Percentiles rank a stretch among this genome's conserved stretches.
phyloP scores from a whole-genome alignment of 2,329 filamentous ascomycete genomes.

The Sclerotiophoma versabilis region DNA sequence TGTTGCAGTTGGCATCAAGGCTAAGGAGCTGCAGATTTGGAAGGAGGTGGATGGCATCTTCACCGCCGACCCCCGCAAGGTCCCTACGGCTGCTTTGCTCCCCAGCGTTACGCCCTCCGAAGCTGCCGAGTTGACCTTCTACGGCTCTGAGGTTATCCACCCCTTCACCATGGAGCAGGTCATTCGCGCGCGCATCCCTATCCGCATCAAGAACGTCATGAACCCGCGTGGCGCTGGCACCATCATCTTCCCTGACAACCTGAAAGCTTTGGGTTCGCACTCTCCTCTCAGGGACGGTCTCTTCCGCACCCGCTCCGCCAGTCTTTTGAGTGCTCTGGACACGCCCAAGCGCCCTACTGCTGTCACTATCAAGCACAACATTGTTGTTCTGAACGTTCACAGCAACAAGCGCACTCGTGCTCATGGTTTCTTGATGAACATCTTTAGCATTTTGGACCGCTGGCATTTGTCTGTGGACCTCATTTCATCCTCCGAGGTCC shows the following conservation, averaged over 20 bases:
- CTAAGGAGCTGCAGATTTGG: constrained; percentile 94
- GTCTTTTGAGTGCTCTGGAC: constrained; percentile 56
- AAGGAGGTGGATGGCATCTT: constrained; percentile 99
- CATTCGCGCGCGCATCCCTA: constrained; percentile 77
- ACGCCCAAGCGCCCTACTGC: constrained; percentile 62
- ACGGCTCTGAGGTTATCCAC: constrained; percentile 88
- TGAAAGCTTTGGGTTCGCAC: constrained; percentile 61
- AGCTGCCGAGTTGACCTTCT: constrained; percentile 87
- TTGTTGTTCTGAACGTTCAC: constrained; percentile 96
- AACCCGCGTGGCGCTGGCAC: constrained; percentile 81
- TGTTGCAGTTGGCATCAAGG: constrained; percentile 85
- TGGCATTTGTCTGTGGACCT: constrained; percentile 91
- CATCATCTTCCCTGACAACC: constrained; percentile 78
- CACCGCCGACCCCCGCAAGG: constrained; percentile 83
- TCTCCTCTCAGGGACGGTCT: constrained; percentile 65
- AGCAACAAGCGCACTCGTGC: constrained; percentile 96
- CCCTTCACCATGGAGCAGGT: constrained; percentile 98
- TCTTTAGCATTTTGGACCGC: constrained; percentile 89
- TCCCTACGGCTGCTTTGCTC: constrained; percentile 91
- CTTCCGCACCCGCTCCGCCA: constrained; percentile 56
- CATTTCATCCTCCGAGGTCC: constrained; percentile 95
- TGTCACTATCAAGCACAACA: constrained; percentile 96
- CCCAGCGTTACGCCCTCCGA: constrained; percentile 90
- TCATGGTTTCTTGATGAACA: constrained; percentile 92
- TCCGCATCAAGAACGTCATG: constrained; percentile 92